A percentile compares a stretch with the other conserved stretches of the same genome.
These are phyloP conservation scores for Metschnikowia lachancei DNA, from an alignment of 805 yeast species.

Conservation along the genomic window DNA sequence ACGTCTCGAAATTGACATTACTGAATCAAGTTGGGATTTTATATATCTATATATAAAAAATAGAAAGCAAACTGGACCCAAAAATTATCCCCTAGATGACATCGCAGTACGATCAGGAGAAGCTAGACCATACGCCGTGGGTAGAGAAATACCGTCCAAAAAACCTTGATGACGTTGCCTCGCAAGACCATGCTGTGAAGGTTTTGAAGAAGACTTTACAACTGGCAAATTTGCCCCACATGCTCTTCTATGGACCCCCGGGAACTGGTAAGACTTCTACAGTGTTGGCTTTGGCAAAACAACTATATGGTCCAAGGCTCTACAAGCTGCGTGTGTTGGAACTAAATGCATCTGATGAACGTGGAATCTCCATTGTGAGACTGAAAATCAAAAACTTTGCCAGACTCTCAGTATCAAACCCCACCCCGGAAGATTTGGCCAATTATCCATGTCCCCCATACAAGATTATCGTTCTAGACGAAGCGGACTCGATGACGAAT, in stretches of 20 bases:
- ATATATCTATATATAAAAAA: neutral
- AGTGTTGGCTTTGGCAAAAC: conserved; percentile 75
- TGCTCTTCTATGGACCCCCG: conserved; percentile 91
- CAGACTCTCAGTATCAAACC: conserved; percentile 76
- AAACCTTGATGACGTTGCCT: conserved; percentile 78
- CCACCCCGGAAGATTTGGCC: conserved; percentile 61
- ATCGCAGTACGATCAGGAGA: conserved; percentile 37
- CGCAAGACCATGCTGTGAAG: conserved; percentile 86
- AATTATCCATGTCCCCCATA: conserved; percentile 96
- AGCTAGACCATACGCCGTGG: conserved; percentile 72
- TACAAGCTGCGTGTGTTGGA: conserved; percentile 73
- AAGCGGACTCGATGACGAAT: conserved; percentile 96
- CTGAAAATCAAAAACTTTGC: conserved; percentile 87
- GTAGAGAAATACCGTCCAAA: conserved; percentile 89
- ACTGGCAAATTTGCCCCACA: conserved; percentile 84
- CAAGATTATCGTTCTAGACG: conserved; percentile 87
- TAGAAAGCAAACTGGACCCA: neutral
- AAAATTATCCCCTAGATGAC: conserved; percentile 5
- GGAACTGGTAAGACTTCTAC: conserved; percentile 94
- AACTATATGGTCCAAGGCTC: conserved; percentile 69
- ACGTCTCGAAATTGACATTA: neutral
- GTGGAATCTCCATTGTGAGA: conserved; percentile 85
- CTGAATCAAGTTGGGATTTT: neutral
- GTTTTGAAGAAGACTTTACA: conserved; percentile 76
- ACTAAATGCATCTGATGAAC: conserved; percentile 85